Conservation (phyloP, 2,329 filamentous ascomycete species). For the Trichoderma asperellum region DNA sequence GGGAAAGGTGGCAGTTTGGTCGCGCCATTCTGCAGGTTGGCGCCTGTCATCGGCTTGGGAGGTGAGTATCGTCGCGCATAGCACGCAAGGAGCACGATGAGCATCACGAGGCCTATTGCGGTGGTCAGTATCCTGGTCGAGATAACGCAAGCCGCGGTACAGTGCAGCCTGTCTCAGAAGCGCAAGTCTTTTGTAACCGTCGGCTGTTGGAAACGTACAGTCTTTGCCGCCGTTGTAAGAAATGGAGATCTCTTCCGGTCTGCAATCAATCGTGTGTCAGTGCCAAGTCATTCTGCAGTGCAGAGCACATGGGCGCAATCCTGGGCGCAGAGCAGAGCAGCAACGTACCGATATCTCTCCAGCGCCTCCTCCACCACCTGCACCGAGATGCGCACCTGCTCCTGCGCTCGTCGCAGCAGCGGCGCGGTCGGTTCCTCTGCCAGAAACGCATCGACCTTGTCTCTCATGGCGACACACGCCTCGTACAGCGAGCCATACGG, state of each 20-base stretch:
- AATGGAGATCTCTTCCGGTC: slow-evolving; percentile 77
- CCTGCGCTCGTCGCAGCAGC: slow-evolving; percentile 67
- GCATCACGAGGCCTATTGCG: slow-evolving; percentile 67
- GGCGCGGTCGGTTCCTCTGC: slow-evolving; percentile 9
- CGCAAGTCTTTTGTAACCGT: too few relatives aligned
- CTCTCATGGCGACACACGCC: slow-evolving; percentile 20
- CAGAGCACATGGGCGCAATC: neutral
- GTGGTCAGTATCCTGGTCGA: neutral
- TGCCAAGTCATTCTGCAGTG: neutral
- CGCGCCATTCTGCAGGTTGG: slow-evolving; percentile 29
- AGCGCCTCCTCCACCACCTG: slow-evolving; percentile 76
- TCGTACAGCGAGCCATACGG: slow-evolving; percentile 20
- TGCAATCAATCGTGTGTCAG: slow-evolving; percentile 42
- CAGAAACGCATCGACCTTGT: slow-evolving; percentile 26
- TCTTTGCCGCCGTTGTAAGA: slow-evolving; percentile 99
- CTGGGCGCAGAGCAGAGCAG: slow-evolving; percentile 21
- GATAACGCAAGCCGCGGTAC: neutral
- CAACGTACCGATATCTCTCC: slow-evolving; percentile 70
- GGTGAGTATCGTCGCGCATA: slow-evolving; percentile 47
- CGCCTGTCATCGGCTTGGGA: slow-evolving; percentile 35
- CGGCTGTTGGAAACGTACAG: slow-evolving; percentile 53
- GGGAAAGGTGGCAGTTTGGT: slow-evolving; percentile 41
- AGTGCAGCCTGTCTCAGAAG: neutral
- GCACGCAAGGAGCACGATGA: slow-evolving; percentile 80
- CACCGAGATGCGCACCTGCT: slow-evolving; percentile 73